Base-by-base conservation (phyloP, 352 stramenopile species). In the Globisporangium acanthophoron region DNA sequence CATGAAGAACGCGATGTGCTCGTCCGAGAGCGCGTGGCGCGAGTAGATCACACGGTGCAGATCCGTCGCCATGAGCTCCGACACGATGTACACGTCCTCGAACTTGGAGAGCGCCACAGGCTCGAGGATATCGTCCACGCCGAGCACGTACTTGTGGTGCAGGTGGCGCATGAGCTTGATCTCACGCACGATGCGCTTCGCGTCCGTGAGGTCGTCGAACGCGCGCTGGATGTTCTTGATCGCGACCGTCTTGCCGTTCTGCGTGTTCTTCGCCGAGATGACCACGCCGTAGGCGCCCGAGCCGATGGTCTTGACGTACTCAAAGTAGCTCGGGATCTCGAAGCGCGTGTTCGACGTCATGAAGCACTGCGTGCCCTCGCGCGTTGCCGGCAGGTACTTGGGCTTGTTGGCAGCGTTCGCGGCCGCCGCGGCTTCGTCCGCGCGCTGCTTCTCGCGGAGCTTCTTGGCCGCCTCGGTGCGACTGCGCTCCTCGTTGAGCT, bases 121-220 rank as follows among this genome's bases (percentile, higher is more conserved):
- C 52, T 85, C 74, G 11, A 92, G 62, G 29, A 94, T 86, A 47
- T 93, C 83, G 51, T 87, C 74, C n/a, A 95, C 76, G 15, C 79
- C 79, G 0, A 95, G 64, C 37, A 96, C 74, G 60, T 93, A 97
- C 70, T 97, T 92, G 70, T 96, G 90, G 29, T 88, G 63, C 82
- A 98, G 61, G 52, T 96, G 87, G 5, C 90, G 73, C 80, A 98
- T 90, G 37, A 98, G 69, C 56, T 95, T 93, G 66, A 99, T 98
- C 78, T 99, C 97, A 0, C 97, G 79, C 21, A 99, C 82, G 60
- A 99, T 99, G 49, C 97, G 90, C 70, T 99, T 99, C 29, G 97
- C 97, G 71, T 99, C 97, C 24, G 98, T 98, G 40, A 99, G 84
- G 69, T 99, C 96, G 53, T 98, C 91, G 67, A 98, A 99, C 16